A percentile compares a stretch with the other conserved stretches of the same genome.
phyloP scores from a whole-genome alignment of 768 basidiomycete species.

The Psilocybe azurescens region DNA sequence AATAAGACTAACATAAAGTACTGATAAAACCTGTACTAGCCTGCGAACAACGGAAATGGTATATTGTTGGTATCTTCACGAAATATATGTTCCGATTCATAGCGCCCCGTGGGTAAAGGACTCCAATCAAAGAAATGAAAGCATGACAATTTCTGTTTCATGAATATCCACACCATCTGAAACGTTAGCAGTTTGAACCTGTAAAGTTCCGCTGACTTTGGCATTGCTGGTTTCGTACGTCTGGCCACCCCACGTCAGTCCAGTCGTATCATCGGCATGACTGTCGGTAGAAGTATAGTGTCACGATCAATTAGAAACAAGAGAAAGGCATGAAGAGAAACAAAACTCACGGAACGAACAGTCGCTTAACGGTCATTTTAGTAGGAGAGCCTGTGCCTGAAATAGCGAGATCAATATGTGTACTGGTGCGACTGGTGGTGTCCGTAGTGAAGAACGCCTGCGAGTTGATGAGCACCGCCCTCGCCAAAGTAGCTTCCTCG shows the following conservation, averaged over 20 bases:
- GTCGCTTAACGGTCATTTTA: conserved; percentile 50
- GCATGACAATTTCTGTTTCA: conserved; percentile 52
- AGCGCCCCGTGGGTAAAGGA: not conserved
- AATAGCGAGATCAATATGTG: conserved; percentile 50
- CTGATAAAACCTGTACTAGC: not conserved
- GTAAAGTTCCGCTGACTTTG: conserved; percentile 40
- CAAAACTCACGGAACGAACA: conserved; percentile 47
- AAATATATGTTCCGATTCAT: not conserved
- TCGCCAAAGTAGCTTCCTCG: conserved; percentile 46
- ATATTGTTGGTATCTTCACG: not conserved
- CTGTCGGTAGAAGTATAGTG: conserved; percentile 25
- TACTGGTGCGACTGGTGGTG: conserved; percentile 40
- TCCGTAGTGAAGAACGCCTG: conserved; percentile 49
- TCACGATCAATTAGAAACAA: not conserved
- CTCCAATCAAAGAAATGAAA: conserved; percentile 33
- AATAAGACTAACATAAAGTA: not conserved
- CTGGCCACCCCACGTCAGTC: conserved; percentile 63
- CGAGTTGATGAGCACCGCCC: conserved; percentile 65
- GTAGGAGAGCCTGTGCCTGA: conserved; percentile 28
- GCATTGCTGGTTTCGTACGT: conserved; percentile 58
- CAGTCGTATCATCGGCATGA: conserved; percentile 53
- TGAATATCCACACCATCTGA: conserved; percentile 47
- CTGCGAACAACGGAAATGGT: not conserved
- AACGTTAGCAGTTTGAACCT: conserved; percentile 33
- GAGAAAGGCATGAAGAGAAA: not conserved